Evolutionary conservation across 441 rosid species (phyloP).

Genomic region (Geranium incanum): DNA sequence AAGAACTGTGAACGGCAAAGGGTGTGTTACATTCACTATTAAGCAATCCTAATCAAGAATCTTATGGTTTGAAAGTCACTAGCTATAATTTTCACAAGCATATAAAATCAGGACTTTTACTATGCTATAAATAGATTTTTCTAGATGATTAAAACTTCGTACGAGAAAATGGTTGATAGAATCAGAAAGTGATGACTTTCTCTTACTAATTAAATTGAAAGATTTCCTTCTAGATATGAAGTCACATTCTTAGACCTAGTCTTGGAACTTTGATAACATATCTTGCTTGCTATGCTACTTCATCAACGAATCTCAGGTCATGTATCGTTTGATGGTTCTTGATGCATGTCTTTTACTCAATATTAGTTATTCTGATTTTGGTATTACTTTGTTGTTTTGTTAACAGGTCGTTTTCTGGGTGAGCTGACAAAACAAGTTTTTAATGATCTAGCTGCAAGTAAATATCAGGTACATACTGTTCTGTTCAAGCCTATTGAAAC

Average conservation of each 20-base stretch:
- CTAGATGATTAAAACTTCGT: not conserved
- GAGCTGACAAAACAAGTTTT: slow-evolving; percentile 92
- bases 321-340: slow-evolving; percentile 14
- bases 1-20: not conserved
- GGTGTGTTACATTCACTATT: not conserved
- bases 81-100: not conserved
- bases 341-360: slow-evolving; percentile 6
- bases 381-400: slow-evolving; percentile 9
- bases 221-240: not conserved
- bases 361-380: slow-evolving; percentile 7
- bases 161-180: not conserved
- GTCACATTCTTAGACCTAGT: not conserved
- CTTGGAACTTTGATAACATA: not conserved
- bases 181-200: not conserved
- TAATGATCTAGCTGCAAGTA: slow-evolving; percentile 83
- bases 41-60: not conserved
- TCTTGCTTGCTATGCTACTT: not conserved
- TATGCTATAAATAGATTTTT: not conserved
- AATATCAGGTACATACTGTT: slow-evolving; percentile 62
- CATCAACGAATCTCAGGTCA: not conserved
- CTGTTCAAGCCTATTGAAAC: not conserved
- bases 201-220: not conserved
- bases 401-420: slow-evolving; percentile 87
- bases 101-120: not conserved
- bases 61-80: not conserved